Base-by-base conservation (phyloP, 345 rosid genomes). In the Gossypium turneri region DNA sequence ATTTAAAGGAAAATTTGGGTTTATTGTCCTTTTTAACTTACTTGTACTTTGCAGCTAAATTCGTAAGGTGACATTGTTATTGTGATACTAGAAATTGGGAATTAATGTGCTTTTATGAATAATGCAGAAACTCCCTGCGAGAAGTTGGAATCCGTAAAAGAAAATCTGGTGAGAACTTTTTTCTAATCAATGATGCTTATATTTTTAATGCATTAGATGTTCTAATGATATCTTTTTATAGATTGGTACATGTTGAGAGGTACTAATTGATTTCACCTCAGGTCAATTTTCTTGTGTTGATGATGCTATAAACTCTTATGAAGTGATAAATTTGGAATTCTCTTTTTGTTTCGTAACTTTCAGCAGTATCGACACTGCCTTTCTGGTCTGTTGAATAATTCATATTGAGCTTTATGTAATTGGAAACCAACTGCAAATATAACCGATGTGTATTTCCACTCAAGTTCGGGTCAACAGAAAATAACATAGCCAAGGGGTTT, bases 61-160 rank as follows among this genome's bases (percentile, higher is more conserved):
- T 24, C 19, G 2, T 67, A 13, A 22, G 38, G n/a, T 67, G 72
- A 27, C 41, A 45, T 47, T 67, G 7, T 29, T 29, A 29, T 29
- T 15, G 5, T 61, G 43, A 29, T 64, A 41, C 24, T 64, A 12
- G 19, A 73, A 24, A 38, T 51, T n/a, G 25, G 34, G 70, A 56
- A 74, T 70, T 84, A 43, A 80, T 75, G 9, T 73, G 61, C 22
- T 53, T 71, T 1, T 73, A 61, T 62, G 47, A 17, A 58, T 87
- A 22, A 38, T 85, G 90, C 93, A 92, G 97, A 94, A 83, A 86
- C 67, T 70, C 97, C 97, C 56, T 94, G 98, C 80, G 73, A 64
- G 47, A 88, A 87, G 81, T 88, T 90, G 43, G 84, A 68, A 60
- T 56, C 84, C 5, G 7, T 81, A 0, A 79, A 77, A 77, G 86